phyloP scores from a whole-genome alignment of 139 green algal genomes.

The Chlamydomonas urium region DNA sequence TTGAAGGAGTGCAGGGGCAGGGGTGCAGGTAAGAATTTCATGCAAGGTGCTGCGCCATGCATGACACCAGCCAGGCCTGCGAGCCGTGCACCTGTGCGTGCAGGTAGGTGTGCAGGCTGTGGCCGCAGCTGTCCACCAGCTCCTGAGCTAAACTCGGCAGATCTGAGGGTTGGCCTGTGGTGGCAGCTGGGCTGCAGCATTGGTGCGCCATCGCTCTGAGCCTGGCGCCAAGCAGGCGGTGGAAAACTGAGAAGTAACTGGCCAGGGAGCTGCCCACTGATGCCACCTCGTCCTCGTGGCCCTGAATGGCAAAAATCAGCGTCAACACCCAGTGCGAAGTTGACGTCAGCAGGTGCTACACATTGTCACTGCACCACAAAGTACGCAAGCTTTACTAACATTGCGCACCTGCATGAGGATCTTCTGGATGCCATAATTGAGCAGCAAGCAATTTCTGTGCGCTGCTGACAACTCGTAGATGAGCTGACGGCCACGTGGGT shows the following conservation, averaged over 20 bases:
- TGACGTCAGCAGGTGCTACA: not conserved
- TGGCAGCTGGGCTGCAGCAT: not conserved
- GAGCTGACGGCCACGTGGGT: conserved; percentile 45
- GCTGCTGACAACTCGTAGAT: conserved; percentile 70
- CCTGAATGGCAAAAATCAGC: conserved; percentile 20
- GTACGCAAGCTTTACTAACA: not conserved
- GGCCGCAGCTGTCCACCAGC: conserved; percentile 50
- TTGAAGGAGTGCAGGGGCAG: not conserved
- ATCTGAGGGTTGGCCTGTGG: not conserved
- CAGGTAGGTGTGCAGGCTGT: conserved; percentile 65
- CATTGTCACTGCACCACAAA: not conserved
- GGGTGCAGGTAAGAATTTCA: not conserved
- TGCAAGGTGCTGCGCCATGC: not conserved
- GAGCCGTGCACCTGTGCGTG: conserved; percentile 46
- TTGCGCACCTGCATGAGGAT: conserved; percentile 57
- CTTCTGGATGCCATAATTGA: conserved; percentile 80
- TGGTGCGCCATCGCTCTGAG: not conserved
- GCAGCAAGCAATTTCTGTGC: conserved; percentile 67
- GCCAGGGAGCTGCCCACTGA: conserved; percentile 54
- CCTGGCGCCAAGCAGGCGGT: conserved; percentile 8
- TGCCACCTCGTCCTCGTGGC: conserved; percentile 55
- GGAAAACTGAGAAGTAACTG: conserved; percentile 55
- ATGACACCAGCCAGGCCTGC: not conserved
- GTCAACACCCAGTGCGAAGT: not conserved
- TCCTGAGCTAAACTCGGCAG: conserved; percentile 33